Evolutionary conservation across 2,329 filamentous ascomycete species (phyloP).

Genomic region (Ophiostoma himal-ulmi): DNA sequence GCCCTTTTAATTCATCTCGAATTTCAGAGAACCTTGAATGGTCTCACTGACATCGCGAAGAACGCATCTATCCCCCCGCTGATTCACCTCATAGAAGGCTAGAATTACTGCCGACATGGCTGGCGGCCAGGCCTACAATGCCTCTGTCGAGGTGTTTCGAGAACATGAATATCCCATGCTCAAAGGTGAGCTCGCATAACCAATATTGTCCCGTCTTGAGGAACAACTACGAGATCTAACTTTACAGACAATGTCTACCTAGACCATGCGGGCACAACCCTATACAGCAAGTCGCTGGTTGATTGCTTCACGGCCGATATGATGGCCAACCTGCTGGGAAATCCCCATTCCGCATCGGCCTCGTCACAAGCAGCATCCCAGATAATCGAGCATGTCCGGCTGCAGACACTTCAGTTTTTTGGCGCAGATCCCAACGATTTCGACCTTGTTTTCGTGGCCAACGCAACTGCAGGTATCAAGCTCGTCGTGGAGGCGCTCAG

Average conservation of each 20-base stretch:
- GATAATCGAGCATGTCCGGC: constrained; percentile 68
- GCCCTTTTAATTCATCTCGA: not conserved
- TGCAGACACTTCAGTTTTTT: constrained; percentile 68
- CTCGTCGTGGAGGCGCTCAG: constrained; percentile 73
- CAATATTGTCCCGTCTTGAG: not conserved
- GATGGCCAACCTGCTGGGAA: constrained; percentile 73
- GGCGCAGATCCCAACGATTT: constrained; percentile 75
- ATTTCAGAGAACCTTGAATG: not conserved
- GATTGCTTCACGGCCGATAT: constrained; percentile 75
- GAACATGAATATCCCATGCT: constrained; percentile 63
- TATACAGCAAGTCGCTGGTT: constrained; percentile 73
- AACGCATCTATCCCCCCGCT: not conserved
- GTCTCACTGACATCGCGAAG: not conserved
- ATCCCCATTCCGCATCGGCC: constrained; percentile 80
- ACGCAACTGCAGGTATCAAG: constrained; percentile 87
- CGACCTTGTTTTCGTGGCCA: constrained; percentile 85
- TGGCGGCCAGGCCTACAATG: constrained; percentile 46
- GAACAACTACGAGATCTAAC: constrained; percentile 17
- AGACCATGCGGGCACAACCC: constrained; percentile 91
- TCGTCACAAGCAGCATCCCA: constrained; percentile 72
- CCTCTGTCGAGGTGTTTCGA: constrained; percentile 53
- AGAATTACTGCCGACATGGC: constrained; percentile 1
- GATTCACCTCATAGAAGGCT: not conserved
- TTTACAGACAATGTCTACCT: constrained; percentile 67
- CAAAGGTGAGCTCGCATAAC: constrained; percentile 42